Percentiles rank a stretch among this genome's conserved stretches.
Evolutionary conservation across 768 basidiomycete species (phyloP).

Genomic region (Mycena polygramma): DNA sequence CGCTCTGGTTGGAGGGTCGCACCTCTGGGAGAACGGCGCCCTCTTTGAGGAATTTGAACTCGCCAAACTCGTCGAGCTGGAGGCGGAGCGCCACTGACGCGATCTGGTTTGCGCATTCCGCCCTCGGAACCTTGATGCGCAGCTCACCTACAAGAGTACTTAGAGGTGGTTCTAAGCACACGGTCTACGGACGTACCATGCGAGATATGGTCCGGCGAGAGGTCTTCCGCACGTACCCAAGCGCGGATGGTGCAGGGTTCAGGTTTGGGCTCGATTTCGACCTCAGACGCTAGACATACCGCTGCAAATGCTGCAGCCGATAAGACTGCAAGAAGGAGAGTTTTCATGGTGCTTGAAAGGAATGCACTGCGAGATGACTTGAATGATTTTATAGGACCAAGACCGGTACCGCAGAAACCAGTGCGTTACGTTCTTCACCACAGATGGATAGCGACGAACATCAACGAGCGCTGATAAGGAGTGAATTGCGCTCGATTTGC

Average conservation of each 20-base stretch:
- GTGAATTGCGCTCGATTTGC: too few species aligned
- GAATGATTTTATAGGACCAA: too few species aligned
- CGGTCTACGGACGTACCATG: not conserved
- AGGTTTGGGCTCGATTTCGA: not conserved
- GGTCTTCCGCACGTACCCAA: slow-evolving; percentile 10
- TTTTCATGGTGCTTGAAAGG: not conserved
- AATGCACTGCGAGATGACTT: too few species aligned
- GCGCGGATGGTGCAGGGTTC: not conserved
- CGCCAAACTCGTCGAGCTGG: slow-evolving; percentile 31
- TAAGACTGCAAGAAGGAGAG: not conserved
- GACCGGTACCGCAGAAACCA: too few species aligned
- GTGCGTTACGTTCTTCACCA: too few species aligned
- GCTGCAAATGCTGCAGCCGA: not conserved
- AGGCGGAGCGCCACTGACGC: slow-evolving; percentile 31
- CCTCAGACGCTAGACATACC: not conserved
- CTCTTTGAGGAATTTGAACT: slow-evolving; percentile 23
- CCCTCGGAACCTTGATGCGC: slow-evolving; percentile 26
- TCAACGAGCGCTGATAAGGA: too few species aligned
- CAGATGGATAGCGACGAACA: too few species aligned
- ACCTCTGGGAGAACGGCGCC: slow-evolving; percentile 27
- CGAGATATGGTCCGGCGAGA: slow-evolving; percentile 2
- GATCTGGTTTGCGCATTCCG: slow-evolving; percentile 19
- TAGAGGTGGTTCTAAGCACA: too few species aligned
- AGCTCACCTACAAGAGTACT: slow-evolving; percentile 22
- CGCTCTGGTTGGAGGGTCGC: slow-evolving; percentile 14